Conservation (phyloP, 78 protist species). For the Fonticula alba region DNA sequence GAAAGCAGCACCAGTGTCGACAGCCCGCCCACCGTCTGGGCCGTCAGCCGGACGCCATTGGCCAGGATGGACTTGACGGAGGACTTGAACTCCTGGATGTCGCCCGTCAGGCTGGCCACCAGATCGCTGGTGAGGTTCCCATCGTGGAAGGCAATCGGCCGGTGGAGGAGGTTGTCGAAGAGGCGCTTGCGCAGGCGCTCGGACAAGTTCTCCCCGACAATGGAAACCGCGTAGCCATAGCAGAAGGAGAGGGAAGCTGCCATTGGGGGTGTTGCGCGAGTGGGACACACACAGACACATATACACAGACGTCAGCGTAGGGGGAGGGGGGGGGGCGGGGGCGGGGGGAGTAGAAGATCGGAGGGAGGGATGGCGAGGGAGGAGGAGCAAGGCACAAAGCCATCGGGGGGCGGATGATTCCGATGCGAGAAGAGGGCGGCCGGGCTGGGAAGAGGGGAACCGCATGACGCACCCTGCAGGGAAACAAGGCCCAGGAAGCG, state of each 20-base stretch:
- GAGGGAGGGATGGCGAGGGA: too few species aligned
- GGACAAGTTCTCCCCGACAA: constrained; percentile 1
- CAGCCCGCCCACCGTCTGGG: neutral
- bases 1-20: neutral
- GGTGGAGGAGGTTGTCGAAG: neutral
- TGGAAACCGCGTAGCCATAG: too few species aligned
- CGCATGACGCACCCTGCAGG: too few species aligned
- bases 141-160: constrained; percentile 6
- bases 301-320: too few species aligned
- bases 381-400: too few species aligned
- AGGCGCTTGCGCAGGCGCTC: constrained; percentile 1
- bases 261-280: neutral
- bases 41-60: constrained; percentile 3
- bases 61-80: constrained; percentile 2
- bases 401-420: too few species aligned
- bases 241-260: neutral
- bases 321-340: too few species aligned
- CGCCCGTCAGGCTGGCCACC: constrained; percentile 8
- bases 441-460: too few species aligned
- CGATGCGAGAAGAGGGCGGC: too few species aligned
- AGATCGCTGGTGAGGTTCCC: constrained; percentile 1
- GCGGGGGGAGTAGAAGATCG: too few species aligned
- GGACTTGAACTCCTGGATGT: constrained; percentile 15
- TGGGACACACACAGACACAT: neutral
- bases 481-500: too few species aligned